Evolutionary conservation across 805 yeast genomes (phyloP).

Genomic region (Lipomyces orientalis): DNA sequence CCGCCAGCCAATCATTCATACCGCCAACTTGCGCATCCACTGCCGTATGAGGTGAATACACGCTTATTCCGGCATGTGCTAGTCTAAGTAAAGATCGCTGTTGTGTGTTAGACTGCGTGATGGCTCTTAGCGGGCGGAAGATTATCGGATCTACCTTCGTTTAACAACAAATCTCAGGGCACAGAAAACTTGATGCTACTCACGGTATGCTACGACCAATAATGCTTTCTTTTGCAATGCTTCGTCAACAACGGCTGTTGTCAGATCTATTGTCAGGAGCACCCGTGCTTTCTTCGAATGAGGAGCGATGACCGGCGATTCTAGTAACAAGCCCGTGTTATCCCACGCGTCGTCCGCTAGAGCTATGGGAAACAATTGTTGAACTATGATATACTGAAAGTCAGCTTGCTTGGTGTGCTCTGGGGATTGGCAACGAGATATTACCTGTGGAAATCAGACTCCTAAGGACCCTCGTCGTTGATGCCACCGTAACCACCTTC

Average conservation of each 20-base stretch:
- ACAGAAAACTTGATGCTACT: conserved; percentile 2
- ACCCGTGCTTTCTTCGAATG: conserved; percentile 45
- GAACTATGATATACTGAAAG: conserved; percentile 50
- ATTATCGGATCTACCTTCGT: conserved; percentile 73
- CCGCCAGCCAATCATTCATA: conserved; percentile 89
- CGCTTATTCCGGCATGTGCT: conserved; percentile 79
- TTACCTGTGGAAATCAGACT: conserved; percentile 27
- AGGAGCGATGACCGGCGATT: conserved; percentile 50
- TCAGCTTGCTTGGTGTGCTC: background rate
- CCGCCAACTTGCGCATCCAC: conserved; percentile 93
- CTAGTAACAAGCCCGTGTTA: conserved; percentile 89
- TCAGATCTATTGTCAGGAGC: conserved; percentile 82
- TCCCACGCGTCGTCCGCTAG: conserved; percentile 94
- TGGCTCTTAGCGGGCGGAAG: conserved; percentile 81
- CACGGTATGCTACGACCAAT: conserved; percentile 76
- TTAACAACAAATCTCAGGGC: background rate
- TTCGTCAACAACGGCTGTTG: conserved; percentile 82
- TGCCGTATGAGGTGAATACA: conserved; percentile 95
- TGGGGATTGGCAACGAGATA: background rate
- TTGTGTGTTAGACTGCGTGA: conserved; percentile 75
- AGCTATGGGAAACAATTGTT: conserved; percentile 76
- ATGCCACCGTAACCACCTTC: conserved; percentile 2
- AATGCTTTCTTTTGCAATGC: conserved; percentile 61
- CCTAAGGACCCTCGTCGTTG: conserved; percentile 20
- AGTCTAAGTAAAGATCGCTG: conserved; percentile 75